Conservation (phyloP, 768 basidiomycete genomes). For the Leccinum uliginosum region DNA sequence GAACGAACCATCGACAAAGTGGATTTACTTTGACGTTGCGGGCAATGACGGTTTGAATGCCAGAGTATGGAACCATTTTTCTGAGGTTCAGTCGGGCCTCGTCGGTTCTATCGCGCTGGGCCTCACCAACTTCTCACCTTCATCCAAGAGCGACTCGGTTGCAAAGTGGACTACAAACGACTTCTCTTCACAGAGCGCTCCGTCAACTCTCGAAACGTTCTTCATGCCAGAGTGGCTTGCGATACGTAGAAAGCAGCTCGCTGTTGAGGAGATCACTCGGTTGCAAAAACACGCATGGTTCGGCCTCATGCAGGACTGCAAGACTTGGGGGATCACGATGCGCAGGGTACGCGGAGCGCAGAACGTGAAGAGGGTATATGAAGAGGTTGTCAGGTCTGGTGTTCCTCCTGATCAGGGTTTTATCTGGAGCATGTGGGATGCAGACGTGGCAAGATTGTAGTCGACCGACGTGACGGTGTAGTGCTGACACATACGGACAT, state of each 20-base stretch:
- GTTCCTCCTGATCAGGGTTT: constrained; percentile 53
- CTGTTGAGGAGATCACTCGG: constrained; percentile 41
- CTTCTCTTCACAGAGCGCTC: constrained; percentile 15
- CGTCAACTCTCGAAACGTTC: constrained; percentile 43
- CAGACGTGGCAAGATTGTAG: constrained; percentile 16
- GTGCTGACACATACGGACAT: no score
- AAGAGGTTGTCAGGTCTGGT: constrained; percentile 39
- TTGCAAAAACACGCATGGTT: constrained; percentile 56
- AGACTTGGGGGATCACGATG: constrained; percentile 48
- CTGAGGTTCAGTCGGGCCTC: constrained; percentile 21
- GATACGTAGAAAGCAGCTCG: constrained; percentile 46
- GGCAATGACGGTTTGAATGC: constrained; percentile 51
- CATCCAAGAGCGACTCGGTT: constrained; percentile 29
- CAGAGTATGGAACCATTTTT: constrained; percentile 40
- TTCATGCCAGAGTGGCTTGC: constrained; percentile 71
- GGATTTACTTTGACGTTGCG: constrained; percentile 64
- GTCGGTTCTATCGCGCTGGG: constrained; percentile 47
- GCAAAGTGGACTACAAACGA: constrained; percentile 40
- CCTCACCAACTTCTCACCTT: constrained; percentile 51
- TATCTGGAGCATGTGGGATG: constrained; percentile 66
- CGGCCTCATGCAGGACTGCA: constrained; percentile 54
- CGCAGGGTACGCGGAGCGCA: constrained; percentile 45
- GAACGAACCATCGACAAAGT: constrained; percentile 32
- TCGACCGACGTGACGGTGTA: no score
- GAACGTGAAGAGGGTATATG: constrained; percentile 47